Evolutionary conservation across 2,329 filamentous ascomycete genomes (phyloP).

Genomic region (Calonectria leucothoes): DNA sequence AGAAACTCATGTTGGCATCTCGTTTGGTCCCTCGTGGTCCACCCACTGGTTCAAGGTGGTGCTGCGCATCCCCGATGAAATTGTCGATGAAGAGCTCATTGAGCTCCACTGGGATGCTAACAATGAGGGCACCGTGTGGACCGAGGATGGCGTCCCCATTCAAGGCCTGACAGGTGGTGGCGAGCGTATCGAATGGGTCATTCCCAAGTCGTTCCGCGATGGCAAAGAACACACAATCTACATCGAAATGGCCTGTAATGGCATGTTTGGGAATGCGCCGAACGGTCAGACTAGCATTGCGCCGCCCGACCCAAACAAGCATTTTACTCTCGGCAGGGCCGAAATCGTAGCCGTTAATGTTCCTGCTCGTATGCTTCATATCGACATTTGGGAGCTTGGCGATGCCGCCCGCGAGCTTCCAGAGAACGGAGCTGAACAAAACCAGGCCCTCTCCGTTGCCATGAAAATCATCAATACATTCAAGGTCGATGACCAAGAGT

Average conservation of each 20-base stretch:
- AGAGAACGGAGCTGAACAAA: slow-evolving; percentile 86
- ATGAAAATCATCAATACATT: slow-evolving; percentile 93
- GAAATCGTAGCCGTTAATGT: slow-evolving; percentile 92
- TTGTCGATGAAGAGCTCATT: slow-evolving; percentile 82
- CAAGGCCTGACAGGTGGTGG: slow-evolving; percentile 93
- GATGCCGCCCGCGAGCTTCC: slow-evolving; percentile 95
- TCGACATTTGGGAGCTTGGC: slow-evolving; percentile 96
- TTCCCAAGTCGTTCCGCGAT: slow-evolving; percentile 84
- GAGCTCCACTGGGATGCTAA: slow-evolving; percentile 97
- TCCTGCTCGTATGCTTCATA: slow-evolving; percentile 82
- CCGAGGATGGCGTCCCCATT: slow-evolving; percentile 86
- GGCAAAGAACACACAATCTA: slow-evolving; percentile 91
- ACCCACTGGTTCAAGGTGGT: slow-evolving; percentile 97
- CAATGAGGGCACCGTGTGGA: slow-evolving; percentile 96
- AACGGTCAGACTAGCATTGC: slow-evolving; percentile 84
- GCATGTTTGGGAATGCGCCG: slow-evolving; percentile 95
- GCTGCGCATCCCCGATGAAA: slow-evolving; percentile 79
- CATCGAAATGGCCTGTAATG: slow-evolving; percentile 98
- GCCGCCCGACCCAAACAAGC: slow-evolving; percentile 86
- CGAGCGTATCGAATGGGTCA: slow-evolving; percentile 90
- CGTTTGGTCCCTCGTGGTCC: slow-evolving; percentile 94
- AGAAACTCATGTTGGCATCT: slow-evolving; percentile 78
- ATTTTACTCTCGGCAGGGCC: slow-evolving; percentile 80
- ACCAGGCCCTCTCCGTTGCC: slow-evolving; percentile 84
- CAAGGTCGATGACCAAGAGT: slow-evolving; percentile 81